Conservation (phyloP, 257 asterid species). For the Henckelia pumila region DNA sequence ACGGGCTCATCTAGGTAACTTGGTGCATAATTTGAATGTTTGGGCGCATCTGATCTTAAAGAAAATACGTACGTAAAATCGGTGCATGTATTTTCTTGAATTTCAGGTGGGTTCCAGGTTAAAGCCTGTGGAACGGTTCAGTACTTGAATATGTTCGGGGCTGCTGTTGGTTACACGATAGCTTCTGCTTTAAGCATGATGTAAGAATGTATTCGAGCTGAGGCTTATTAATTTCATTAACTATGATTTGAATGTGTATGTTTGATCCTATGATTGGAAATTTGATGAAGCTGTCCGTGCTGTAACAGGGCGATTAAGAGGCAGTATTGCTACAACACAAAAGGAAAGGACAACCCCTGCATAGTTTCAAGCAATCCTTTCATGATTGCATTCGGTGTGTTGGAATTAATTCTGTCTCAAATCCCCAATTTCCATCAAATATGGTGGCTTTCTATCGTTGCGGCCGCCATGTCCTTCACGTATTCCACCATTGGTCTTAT, state of each 20-base stretch:
- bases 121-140: background rate
- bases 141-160: background rate
- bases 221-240: too few relatives aligned
- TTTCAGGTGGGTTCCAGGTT: background rate
- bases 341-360: background rate
- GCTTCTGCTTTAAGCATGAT: background rate
- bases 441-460: constrained; percentile 68
- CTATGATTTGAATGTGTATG: too few relatives aligned
- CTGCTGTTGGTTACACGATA: background rate
- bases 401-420: constrained; percentile 55
- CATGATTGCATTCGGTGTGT: background rate
- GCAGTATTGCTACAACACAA: background rate
- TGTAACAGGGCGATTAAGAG: background rate
- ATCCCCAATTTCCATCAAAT: constrained; percentile 63
- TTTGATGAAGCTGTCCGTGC: background rate
- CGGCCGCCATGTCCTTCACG: constrained; percentile 74
- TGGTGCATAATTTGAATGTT: background rate
- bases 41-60: too few relatives aligned
- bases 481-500: constrained; percentile 70
- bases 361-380: background rate
- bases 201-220: background rate
- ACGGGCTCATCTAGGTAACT: background rate
- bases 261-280: too few relatives aligned
- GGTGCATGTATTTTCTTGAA: background rate
- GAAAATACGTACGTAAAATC: too few relatives aligned